Conservation (phyloP, 768 basidiomycete genomes). For the Tremella mesenterica region DNA sequence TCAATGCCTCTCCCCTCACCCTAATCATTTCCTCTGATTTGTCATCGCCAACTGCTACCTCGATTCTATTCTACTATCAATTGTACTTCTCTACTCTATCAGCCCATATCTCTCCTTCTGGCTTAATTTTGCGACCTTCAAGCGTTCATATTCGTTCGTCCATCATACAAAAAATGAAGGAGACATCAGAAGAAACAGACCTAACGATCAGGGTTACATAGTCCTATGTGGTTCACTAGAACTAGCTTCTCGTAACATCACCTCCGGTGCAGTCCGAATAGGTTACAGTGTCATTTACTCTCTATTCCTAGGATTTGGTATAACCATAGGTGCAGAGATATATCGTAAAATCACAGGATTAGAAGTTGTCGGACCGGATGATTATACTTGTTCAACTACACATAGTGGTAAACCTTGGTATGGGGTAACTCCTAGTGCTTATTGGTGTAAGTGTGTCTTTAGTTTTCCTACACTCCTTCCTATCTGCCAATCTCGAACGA, state of each 20-base stretch:
- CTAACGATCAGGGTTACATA: constrained; percentile 37
- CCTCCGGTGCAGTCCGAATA: constrained; percentile 72
- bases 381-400: constrained; percentile 55
- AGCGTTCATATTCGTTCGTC: too few species aligned
- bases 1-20: too few species aligned
- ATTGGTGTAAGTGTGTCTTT: constrained; percentile 54
- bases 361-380: constrained; percentile 44
- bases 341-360: constrained; percentile 55
- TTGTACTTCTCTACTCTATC: too few species aligned
- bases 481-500: too few species aligned
- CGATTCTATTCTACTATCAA: too few species aligned
- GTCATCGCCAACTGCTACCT: too few species aligned
- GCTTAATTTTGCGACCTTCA: too few species aligned
- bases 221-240: constrained; percentile 59
- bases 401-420: constrained; percentile 66
- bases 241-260: constrained; percentile 68
- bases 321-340: constrained; percentile 66
- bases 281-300: constrained; percentile 70
- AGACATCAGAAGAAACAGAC: constrained; percentile 3
- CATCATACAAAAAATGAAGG: neutral
- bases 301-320: constrained; percentile 55
- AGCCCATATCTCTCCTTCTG: too few species aligned
- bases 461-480: too few species aligned
- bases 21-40: too few species aligned
- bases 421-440: constrained; percentile 58